Conservation (phyloP, 768 basidiomycete species). For the Leucocoprinus leucothites region DNA sequence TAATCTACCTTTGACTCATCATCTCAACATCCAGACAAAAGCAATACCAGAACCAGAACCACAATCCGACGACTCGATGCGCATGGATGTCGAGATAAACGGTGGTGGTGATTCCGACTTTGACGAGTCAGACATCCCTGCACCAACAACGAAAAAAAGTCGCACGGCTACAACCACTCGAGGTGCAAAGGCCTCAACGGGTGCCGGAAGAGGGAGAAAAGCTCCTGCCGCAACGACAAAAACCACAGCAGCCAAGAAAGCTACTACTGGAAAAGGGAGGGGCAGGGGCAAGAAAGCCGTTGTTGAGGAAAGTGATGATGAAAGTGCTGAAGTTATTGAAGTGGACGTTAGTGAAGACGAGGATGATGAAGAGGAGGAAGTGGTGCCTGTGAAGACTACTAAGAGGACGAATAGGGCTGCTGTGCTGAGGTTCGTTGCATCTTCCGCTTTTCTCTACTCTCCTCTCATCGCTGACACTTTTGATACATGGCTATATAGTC, state of each 20-base stretch:
- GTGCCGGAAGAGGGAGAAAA: conserved; percentile 25
- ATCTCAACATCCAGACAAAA: neutral
- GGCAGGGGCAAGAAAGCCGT: conserved; percentile 54
- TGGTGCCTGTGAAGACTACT: conserved; percentile 31
- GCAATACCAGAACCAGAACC: conserved; percentile 51
- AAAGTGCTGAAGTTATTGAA: conserved; percentile 38
- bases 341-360: conserved; percentile 44
- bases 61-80: conserved; percentile 73
- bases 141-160: conserved; percentile 38
- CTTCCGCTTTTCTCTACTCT: neutral
- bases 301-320: conserved; percentile 23
- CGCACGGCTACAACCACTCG: conserved; percentile 25
- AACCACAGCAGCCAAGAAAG: conserved; percentile 31
- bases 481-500: conserved; percentile 17
- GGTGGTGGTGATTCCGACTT: conserved; percentile 50
- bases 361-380: conserved; percentile 48
- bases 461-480: neutral
- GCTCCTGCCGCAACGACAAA: conserved; percentile 33
- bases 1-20: neutral
- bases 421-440: conserved; percentile 50
- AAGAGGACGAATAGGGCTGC: conserved; percentile 66
- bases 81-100: conserved; percentile 62
- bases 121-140: conserved; percentile 44
- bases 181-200: conserved; percentile 32
- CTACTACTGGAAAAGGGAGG: conserved; percentile 33